Base-by-base conservation (phyloP, 1,139 yeast species). In the Zygotorulaspora mrakii region DNA sequence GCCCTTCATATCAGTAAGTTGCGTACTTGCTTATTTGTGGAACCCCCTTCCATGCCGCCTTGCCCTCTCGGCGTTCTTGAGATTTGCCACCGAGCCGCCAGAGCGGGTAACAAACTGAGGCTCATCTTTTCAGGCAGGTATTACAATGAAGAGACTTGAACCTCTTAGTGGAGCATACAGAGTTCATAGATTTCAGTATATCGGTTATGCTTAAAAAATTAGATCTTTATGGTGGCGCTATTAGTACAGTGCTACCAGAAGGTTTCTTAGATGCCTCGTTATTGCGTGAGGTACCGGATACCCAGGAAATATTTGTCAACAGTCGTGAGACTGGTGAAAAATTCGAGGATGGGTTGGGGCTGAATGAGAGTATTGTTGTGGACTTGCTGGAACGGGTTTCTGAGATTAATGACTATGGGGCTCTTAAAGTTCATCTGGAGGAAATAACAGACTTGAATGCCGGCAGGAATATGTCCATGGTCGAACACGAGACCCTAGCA, bases 201-300 rank as follows among this genome's bases (percentile, higher is more conserved):
- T 23, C 22, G 18, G 16, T 11, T 8, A 39, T 39, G 42, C 35
- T 37, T 9, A 29, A 33, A 8, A 16, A 17, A 8, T 14, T 26
- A 23, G 41, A 23, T 27, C 49, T 38, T 6, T 88, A 81, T 57
- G 96, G 96, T 0, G 96, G 96, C 0, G 94, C 94, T 1, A 70
- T 86, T 8, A 59, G 70, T 2, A 71, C 79, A 0, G 60, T 59
- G 1, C 47, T 87, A 2, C 89, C 91, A 0, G 40, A 50, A 0
- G 73, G 73, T 0, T 70, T 82, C 32, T 58, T 79, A 1, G 96
- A 88, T 59, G 94, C 86, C 1, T 81, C 94, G 1, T 59, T 66
- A 31, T 61, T 87, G 39, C 69, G 96, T 43, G 85, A 84, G 47
- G 77, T 88, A 1, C 96, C 96, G 0, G 95, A 88, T 55, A 79